These are phyloP conservation scores for Pelargonium fulgidum DNA, from an alignment of 441 rosid genomes.

Conservation along the genomic window DNA sequence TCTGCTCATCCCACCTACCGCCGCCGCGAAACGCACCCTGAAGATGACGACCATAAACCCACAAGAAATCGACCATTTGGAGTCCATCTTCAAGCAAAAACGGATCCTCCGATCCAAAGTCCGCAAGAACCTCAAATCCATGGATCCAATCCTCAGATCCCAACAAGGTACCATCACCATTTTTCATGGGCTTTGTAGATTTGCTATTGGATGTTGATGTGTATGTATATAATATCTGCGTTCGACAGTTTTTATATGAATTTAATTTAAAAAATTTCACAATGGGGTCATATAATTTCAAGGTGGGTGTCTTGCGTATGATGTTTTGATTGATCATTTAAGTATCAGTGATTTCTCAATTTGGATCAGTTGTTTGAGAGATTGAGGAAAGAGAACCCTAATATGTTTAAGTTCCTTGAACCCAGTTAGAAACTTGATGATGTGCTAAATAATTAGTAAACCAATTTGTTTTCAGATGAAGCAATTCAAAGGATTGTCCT, in stretches of 20 bases:
- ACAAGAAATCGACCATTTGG: slow-evolving; percentile 23
- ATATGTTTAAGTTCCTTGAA: neutral
- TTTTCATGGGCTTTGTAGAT: no score
- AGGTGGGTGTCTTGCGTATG: neutral
- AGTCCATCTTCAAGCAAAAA: slow-evolving; percentile 58
- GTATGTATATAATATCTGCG: neutral
- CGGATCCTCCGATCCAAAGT: slow-evolving; percentile 50
- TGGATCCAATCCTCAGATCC: slow-evolving; percentile 65
- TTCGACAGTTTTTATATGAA: neutral
- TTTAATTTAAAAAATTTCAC: neutral
- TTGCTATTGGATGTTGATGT: no score
- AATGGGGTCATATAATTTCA: neutral
- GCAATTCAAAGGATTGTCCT: slow-evolving; percentile 56
- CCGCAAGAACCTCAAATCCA: slow-evolving; percentile 62
- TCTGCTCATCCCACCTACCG: no score
- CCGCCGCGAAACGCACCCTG: no score
- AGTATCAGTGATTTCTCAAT: neutral
- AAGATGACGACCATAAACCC: neutral
- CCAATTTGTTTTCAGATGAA: slow-evolving; percentile 36
- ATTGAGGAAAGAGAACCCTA: neutral
- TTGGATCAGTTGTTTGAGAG: neutral
- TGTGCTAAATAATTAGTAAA: slow-evolving; percentile 7
- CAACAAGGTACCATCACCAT: slow-evolving; percentile 42
- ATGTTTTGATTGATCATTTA: neutral
- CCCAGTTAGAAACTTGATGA: neutral